Evolutionary conservation across 768 basidiomycete genomes (phyloP).

Genomic region (Solioccasus polychromus): DNA sequence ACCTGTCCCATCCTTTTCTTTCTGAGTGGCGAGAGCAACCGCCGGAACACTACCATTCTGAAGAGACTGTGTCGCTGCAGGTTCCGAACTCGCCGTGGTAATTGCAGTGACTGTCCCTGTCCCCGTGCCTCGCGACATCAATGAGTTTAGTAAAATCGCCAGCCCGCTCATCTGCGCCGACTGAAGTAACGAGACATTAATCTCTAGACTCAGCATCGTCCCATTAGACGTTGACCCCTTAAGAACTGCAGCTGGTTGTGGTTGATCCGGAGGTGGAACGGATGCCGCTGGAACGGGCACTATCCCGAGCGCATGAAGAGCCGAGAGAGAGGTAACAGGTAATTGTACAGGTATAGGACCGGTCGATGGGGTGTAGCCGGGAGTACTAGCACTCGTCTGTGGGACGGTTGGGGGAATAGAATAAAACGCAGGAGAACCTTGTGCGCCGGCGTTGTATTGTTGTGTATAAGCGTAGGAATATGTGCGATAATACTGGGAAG

Average conservation of each 20-base stretch:
- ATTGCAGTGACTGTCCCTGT: constrained; percentile 20
- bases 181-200: constrained; percentile 73
- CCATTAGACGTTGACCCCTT: constrained; percentile 71
- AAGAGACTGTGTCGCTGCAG: constrained; percentile 11
- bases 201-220: constrained; percentile 69
- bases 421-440: constrained; percentile 24
- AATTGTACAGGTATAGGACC: constrained; percentile 62
- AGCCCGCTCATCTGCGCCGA: constrained; percentile 75
- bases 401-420: constrained; percentile 32
- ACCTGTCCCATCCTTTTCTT: constrained; percentile 20
- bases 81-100: constrained; percentile 6
- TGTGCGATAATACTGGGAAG: constrained; percentile 58
- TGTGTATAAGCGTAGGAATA: constrained; percentile 68
- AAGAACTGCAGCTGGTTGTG: constrained; percentile 74
- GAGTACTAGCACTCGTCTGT: constrained; percentile 31
- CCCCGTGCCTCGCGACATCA: constrained; percentile 49
- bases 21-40: constrained; percentile 11
- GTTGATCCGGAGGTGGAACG: constrained; percentile 50
- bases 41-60: constrained; percentile 16
- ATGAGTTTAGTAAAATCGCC: constrained; percentile 65
- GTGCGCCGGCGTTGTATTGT: constrained; percentile 39
- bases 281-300: constrained; percentile 61
- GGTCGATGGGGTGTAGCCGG: constrained; percentile 31
- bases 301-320: constrained; percentile 71
- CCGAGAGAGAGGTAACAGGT: constrained; percentile 54